These are phyloP conservation scores for Aspergillus neoniger DNA, from an alignment of 2,329 filamentous ascomycete genomes.

Conservation along the genomic window DNA sequence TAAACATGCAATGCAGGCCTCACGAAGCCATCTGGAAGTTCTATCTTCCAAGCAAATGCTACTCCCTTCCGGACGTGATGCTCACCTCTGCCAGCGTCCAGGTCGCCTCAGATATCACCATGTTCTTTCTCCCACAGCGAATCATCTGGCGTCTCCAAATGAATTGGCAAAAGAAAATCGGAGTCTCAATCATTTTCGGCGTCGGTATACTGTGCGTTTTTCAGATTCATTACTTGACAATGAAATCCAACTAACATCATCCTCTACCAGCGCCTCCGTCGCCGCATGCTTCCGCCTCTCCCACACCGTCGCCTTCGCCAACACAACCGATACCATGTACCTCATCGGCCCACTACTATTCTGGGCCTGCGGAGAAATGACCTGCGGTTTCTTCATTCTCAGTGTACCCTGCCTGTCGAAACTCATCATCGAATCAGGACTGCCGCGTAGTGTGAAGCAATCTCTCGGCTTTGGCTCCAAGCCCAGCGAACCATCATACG, in stretches of 20 bases:
- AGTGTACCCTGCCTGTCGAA: constrained; percentile 45
- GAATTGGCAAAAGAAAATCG: constrained; percentile 33
- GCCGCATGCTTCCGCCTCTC: constrained; percentile 44
- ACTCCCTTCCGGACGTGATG: constrained; percentile 29
- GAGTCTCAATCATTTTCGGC: constrained; percentile 36
- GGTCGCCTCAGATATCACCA: constrained; percentile 34
- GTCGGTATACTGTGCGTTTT: constrained; percentile 36
- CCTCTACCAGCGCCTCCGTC: constrained; percentile 40
- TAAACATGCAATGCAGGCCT: constrained; percentile 41
- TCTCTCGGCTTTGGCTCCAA: background rate
- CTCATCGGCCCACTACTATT: constrained; percentile 44
- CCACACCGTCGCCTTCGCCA: constrained; percentile 18
- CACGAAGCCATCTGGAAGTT: constrained; percentile 40
- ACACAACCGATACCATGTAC: constrained; percentile 33
- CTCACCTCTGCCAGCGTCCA: constrained; percentile 37
- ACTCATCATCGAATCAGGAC: constrained; percentile 32
- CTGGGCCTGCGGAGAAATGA: constrained; percentile 51
- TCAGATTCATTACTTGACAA: background rate
- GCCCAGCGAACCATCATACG: background rate
- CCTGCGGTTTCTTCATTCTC: constrained; percentile 49
- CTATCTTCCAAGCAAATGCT: constrained; percentile 35
- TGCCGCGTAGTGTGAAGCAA: background rate
- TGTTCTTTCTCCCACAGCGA: constrained; percentile 39
- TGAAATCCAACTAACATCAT: background rate
- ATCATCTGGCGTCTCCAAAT: constrained; percentile 39